Percentiles rank a stretch among this genome's conserved stretches.
Conservation (phyloP, 768 basidiomycete genomes). For the Pleurotus sapidus region DNA sequence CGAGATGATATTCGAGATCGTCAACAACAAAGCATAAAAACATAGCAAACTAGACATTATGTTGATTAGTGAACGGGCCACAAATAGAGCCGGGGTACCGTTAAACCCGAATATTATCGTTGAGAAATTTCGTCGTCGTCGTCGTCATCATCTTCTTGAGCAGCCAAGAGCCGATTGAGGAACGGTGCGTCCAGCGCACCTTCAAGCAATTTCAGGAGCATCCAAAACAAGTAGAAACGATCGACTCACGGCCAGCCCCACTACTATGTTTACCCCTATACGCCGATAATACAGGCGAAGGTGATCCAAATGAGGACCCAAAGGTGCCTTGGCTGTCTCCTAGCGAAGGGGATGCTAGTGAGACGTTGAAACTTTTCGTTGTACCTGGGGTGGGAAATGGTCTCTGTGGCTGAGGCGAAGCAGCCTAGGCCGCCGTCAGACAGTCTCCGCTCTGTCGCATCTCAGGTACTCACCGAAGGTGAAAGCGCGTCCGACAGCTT, state of each 20-base stretch:
- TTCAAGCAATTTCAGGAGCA: not conserved
- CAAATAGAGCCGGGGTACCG: not conserved
- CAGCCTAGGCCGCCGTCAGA: not conserved
- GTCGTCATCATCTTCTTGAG: not conserved
- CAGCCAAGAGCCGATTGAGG: not conserved
- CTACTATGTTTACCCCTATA: conserved; percentile 9
- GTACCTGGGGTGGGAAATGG: not conserved
- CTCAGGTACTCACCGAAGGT: not conserved
- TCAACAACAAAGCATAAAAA: no score
- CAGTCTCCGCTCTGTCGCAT: not conserved
- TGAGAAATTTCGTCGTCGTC: not conserved
- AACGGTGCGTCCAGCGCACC: not conserved
- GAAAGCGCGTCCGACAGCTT: conserved; percentile 1
- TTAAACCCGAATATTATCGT: not conserved
- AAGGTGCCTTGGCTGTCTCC: not conserved
- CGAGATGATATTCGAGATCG: no score
- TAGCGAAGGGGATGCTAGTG: not conserved
- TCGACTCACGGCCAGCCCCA: conserved; percentile 3
- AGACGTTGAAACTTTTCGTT: not conserved
- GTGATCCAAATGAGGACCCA: conserved; percentile 17
- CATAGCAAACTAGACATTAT: no score
- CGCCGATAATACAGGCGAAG: conserved; percentile 11
- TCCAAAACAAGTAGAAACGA: not conserved
- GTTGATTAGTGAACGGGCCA: no score
- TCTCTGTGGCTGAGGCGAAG: conserved; percentile 1